Conservation (phyloP, 2,329 filamentous ascomycete species). For the Neonectria ditissima region DNA sequence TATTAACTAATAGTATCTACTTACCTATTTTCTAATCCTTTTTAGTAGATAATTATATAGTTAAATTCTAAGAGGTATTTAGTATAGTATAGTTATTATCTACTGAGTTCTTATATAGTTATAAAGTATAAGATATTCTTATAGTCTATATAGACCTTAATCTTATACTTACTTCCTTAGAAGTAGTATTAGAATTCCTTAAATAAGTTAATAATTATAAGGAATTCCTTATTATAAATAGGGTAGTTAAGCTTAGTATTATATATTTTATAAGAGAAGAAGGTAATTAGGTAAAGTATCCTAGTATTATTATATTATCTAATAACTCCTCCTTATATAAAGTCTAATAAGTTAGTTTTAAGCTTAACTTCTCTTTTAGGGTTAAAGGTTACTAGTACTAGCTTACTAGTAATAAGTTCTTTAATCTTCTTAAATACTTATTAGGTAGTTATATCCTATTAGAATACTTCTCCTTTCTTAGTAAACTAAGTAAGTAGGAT, state of each 20-base stretch:
- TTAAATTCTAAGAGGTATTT: slow-evolving; percentile 34
- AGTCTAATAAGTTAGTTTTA: slow-evolving; percentile 9
- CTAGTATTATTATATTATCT: slow-evolving; percentile 26
- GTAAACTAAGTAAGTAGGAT: too few relatives aligned
- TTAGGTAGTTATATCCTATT: too few relatives aligned
- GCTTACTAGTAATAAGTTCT: slow-evolving; percentile 4
- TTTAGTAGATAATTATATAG: slow-evolving; percentile 35
- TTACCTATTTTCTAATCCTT: slow-evolving; percentile 26
- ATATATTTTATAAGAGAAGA: slow-evolving; percentile 38
- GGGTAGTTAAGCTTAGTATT: slow-evolving; percentile 39
- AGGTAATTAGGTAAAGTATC: slow-evolving; percentile 27
- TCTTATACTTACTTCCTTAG: slow-evolving; percentile 24
- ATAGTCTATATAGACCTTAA: slow-evolving; percentile 39
- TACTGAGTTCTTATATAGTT: slow-evolving; percentile 32
- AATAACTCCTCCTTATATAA: slow-evolving; percentile 8
- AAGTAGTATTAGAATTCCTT: slow-evolving; percentile 42
- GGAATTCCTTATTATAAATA: slow-evolving; percentile 42
- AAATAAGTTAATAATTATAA: slow-evolving; percentile 40
- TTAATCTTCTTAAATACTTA: too few relatives aligned
- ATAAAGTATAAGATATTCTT: slow-evolving; percentile 38
- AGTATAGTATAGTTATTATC: slow-evolving; percentile 31
- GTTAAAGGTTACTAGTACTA: slow-evolving; percentile 25
- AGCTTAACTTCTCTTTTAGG: not conserved
- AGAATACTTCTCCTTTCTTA: too few relatives aligned
- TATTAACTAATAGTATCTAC: slow-evolving; percentile 19